These are phyloP conservation scores for Colletotrichum somersetense DNA, from an alignment of 2,329 filamentous ascomycete genomes.

Conservation along the genomic window DNA sequence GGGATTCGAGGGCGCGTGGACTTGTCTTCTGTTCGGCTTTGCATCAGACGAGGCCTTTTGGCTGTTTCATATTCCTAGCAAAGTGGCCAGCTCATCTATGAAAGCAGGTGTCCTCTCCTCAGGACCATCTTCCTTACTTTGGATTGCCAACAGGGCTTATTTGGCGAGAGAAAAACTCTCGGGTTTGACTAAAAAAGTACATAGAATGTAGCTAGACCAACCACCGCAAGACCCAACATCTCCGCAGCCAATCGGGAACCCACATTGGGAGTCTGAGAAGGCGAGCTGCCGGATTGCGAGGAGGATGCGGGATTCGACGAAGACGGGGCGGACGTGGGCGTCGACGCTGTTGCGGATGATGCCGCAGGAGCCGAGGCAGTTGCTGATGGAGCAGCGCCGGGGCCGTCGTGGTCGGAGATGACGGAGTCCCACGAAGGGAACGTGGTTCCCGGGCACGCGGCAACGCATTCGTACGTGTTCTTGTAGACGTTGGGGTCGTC, in stretches of 20 bases:
- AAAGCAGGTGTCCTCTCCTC: conserved; percentile 25
- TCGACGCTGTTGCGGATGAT: not conserved
- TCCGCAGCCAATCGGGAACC: not conserved
- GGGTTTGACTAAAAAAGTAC: not conserved
- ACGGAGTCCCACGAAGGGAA: conserved; percentile 22
- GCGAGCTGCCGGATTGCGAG: not conserved
- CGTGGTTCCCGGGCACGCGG: conserved; percentile 16
- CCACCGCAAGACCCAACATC: not conserved
- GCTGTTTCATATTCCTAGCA: too few species aligned
- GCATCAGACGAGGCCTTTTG: too few species aligned
- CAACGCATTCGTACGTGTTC: conserved; percentile 28
- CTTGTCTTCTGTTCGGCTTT: too few species aligned
- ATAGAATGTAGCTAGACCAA: not conserved
- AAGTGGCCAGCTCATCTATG: too few species aligned
- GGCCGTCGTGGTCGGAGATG: not conserved
- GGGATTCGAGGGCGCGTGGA: too few species aligned
- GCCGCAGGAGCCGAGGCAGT: not conserved
- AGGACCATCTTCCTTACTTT: conserved; percentile 33
- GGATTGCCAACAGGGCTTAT: conserved; percentile 38
- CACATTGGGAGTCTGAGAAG: not conserved
- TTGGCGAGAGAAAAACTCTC: conserved; percentile 38
- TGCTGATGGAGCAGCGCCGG: not conserved
- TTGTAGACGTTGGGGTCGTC: not conserved
- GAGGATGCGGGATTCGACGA: not conserved
- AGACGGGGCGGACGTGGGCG: not conserved